These are phyloP conservation scores for Artemisia tridentata DNA, from an alignment of 129 eudicot genomes.

Conservation along the genomic window DNA sequence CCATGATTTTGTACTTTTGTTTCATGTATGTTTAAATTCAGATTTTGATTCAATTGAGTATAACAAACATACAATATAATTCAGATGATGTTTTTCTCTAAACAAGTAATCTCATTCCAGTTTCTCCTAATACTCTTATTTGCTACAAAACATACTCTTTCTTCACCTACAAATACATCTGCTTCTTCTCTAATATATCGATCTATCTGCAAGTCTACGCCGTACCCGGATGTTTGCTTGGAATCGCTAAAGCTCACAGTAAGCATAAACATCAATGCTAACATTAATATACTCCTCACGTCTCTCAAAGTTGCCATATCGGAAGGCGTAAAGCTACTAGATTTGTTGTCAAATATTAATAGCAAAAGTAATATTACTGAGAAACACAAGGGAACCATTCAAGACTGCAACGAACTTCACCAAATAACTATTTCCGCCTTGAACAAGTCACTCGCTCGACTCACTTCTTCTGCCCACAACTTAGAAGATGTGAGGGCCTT, in stretches of 20 bases:
- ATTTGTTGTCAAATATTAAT: constrained; percentile 30
- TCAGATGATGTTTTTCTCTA: constrained; percentile 16
- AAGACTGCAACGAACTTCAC: constrained; percentile 82
- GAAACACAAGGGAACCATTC: constrained; percentile 66
- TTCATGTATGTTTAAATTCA: constrained; percentile 20
- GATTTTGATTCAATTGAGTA: constrained; percentile 3
- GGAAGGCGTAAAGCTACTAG: constrained; percentile 54
- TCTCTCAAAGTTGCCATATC: constrained; percentile 63
- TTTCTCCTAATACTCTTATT: constrained; percentile 6
- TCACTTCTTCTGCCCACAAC: constrained; percentile 12
- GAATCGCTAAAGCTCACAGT: constrained; percentile 58
- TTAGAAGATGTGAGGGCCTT: constrained; percentile 53
- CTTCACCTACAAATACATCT: too few relatives aligned
- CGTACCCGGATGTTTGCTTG: constrained; percentile 72
- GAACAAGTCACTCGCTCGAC: constrained; percentile 39
- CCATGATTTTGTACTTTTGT: constrained; percentile 6
- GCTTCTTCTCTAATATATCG: too few relatives aligned
- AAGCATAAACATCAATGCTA: constrained; percentile 44
- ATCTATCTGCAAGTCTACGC: constrained; percentile 69
- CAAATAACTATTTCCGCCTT: constrained; percentile 55
- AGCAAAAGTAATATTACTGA: constrained; percentile 41
- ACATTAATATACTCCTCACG: constrained; percentile 42
- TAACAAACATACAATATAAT: background rate
- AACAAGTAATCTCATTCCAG: constrained; percentile 12
- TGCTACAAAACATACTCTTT: background rate